Conservation (phyloP, 108 stramenopile species). For the Hondaea fermentalgiana region DNA sequence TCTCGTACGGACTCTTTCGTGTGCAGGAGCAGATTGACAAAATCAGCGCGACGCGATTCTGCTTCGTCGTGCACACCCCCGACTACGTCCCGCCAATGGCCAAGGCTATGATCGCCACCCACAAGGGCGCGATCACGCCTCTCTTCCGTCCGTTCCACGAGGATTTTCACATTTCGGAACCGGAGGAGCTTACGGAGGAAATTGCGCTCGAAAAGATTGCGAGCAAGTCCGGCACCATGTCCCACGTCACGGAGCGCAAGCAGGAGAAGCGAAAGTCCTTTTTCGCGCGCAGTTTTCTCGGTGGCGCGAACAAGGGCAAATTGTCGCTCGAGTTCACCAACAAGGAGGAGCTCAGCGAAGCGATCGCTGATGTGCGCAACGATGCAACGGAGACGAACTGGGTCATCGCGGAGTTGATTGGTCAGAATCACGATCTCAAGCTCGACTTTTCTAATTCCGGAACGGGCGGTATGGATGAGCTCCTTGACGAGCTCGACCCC, state of each 20-base stretch:
- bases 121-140: constrained; percentile 19
- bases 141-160: constrained; percentile 27
- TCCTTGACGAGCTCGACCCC: not conserved
- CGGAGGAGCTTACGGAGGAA: constrained; percentile 26
- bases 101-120: constrained; percentile 32
- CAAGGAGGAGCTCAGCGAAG: not conserved
- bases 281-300: not conserved
- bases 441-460: not conserved
- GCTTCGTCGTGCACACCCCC: constrained; percentile 29
- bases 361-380: constrained; percentile 10
- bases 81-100: constrained; percentile 27
- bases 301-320: not conserved
- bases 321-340: not conserved
- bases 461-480: not conserved
- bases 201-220: constrained; percentile 21
- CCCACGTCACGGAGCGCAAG: not conserved
- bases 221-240: constrained; percentile 19
- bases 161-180: constrained; percentile 19
- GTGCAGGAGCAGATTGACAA: constrained; percentile 26
- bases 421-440: not conserved
- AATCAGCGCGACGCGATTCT: constrained; percentile 28
- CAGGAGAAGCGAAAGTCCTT: not conserved
- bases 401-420: not conserved
- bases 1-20: constrained; percentile 24
- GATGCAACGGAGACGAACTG: not conserved